phyloP scores from a whole-genome alignment of 371 early-diverging fungal species.

The Haplosporangium sp. region DNA sequence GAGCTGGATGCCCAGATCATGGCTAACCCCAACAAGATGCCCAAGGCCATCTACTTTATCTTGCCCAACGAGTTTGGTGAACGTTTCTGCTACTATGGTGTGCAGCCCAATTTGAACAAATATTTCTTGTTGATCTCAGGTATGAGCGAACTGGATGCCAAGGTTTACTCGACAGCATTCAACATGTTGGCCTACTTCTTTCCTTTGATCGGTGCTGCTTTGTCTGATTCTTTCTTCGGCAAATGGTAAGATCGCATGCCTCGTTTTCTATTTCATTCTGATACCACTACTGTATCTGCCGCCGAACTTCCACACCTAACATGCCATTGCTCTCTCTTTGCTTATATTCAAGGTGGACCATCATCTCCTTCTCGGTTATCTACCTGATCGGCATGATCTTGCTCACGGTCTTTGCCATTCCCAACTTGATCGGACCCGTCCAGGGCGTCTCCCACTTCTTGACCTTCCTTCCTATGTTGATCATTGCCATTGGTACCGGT shows the following conservation, averaged over 20 bases:
- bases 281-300: not conserved
- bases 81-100: constrained; percentile 57
- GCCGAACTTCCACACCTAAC: no score
- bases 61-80: constrained; percentile 62
- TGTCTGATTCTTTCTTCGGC: constrained; percentile 74
- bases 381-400: constrained; percentile 64
- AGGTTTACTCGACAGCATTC: constrained; percentile 60
- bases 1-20: constrained; percentile 53
- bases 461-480: constrained; percentile 53
- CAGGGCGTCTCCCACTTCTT: constrained; percentile 38
- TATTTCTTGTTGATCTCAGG: constrained; percentile 44
- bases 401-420: constrained; percentile 51
- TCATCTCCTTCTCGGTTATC: constrained; percentile 63
- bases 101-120: constrained; percentile 54
- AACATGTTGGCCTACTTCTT: constrained; percentile 69
- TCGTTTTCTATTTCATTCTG: not conserved
- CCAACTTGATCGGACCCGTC: constrained; percentile 30
- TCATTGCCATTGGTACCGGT: constrained; percentile 72
- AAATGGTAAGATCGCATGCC: constrained; percentile 57
- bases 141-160: constrained; percentile 31
- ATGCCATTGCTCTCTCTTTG: not conserved
- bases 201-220: constrained; percentile 72
- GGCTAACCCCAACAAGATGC: constrained; percentile 55
- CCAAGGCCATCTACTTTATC: constrained; percentile 58
- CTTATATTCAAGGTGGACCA: constrained; percentile 59